Evolutionary conservation across 164 flowering plant genomes (phyloP).

Genomic region (Umbellularia californica): DNA sequence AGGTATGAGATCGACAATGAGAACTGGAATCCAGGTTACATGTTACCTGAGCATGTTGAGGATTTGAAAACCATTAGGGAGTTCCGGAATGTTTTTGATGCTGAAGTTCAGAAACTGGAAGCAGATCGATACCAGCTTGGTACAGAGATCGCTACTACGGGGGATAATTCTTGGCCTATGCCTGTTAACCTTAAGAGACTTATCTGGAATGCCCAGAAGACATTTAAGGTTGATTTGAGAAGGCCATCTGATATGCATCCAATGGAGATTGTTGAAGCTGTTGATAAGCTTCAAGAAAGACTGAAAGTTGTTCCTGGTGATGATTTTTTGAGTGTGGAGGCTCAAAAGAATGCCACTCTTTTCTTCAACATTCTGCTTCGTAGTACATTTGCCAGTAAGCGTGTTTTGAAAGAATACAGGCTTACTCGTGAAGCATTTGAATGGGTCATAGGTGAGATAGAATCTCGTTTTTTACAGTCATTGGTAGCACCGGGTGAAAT

Average conservation of each 20-base stretch:
- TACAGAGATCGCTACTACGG: constrained; percentile 92
- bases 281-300: constrained; percentile 95
- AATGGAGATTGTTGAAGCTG: constrained; percentile 94
- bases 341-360: constrained; percentile 96
- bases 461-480: constrained; percentile 90
- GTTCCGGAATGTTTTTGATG: constrained; percentile 88
- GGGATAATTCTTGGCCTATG: constrained; percentile 88
- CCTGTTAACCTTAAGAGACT: constrained; percentile 95
- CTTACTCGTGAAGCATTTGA: constrained; percentile 95
- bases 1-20: constrained; percentile 75
- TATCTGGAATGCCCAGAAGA: constrained; percentile 93
- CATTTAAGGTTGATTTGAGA: constrained; percentile 81
- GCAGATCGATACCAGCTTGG: constrained; percentile 84
- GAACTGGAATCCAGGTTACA: constrained; percentile 82
- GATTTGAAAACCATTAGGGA: constrained; percentile 48
- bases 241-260: constrained; percentile 96
- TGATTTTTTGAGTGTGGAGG: constrained; percentile 83
- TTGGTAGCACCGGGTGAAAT: constrained; percentile 99
- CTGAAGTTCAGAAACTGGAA: constrained; percentile 89
- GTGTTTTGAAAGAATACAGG: constrained; percentile 87
- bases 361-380: constrained; percentile 88
- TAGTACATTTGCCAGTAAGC: constrained; percentile 90
- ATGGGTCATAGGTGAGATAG: constrained; percentile 98
- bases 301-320: constrained; percentile 95
- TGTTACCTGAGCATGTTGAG: constrained; percentile 79